These are phyloP conservation scores for Emergomyces africanus DNA, from an alignment of 2,329 filamentous ascomycete species.

Conservation along the genomic window DNA sequence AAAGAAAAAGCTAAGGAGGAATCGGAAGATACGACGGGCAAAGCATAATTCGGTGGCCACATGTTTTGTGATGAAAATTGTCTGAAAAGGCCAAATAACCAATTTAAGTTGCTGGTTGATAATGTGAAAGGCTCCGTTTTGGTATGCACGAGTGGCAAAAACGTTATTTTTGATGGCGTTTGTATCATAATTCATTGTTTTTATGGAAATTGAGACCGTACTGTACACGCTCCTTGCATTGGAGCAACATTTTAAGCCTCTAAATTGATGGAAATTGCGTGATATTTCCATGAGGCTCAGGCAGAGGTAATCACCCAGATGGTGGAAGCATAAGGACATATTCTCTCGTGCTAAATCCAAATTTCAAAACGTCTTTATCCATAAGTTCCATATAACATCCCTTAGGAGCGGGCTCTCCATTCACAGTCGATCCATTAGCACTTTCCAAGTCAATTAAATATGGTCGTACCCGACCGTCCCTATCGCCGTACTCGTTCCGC, in stretches of 20 bases:
- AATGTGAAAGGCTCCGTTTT: background rate
- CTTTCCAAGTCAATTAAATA: slow-evolving; percentile 92
- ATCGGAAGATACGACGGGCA: slow-evolving; percentile 16
- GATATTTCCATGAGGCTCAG: background rate
- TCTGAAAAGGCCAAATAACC: background rate
- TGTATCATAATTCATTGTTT: background rate
- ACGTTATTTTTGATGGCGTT: background rate
- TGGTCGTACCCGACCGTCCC: slow-evolving; percentile 63
- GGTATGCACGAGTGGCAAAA: background rate
- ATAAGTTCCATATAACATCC: slow-evolving; percentile 75
- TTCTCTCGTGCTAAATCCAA: slow-evolving; percentile 79
- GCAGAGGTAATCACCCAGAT: slow-evolving; percentile 11
- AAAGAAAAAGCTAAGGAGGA: slow-evolving; percentile 17
- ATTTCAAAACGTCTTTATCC: slow-evolving; percentile 78
- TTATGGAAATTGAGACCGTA: background rate
- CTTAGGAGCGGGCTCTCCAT: slow-evolving; percentile 58
- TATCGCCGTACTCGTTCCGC: slow-evolving; percentile 77
- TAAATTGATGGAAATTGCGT: background rate
- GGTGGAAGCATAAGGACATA: slow-evolving; percentile 83
- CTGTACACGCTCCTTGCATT: background rate
- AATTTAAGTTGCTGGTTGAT: background rate
- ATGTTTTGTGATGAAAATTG: background rate
- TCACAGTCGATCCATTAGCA: slow-evolving; percentile 77
- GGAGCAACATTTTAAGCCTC: slow-evolving; percentile 2
- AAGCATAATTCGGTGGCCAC: slow-evolving; percentile 7